These are phyloP conservation scores for Pezicula neosporulosa DNA, from an alignment of 2,329 filamentous ascomycete species.

Conservation along the genomic window DNA sequence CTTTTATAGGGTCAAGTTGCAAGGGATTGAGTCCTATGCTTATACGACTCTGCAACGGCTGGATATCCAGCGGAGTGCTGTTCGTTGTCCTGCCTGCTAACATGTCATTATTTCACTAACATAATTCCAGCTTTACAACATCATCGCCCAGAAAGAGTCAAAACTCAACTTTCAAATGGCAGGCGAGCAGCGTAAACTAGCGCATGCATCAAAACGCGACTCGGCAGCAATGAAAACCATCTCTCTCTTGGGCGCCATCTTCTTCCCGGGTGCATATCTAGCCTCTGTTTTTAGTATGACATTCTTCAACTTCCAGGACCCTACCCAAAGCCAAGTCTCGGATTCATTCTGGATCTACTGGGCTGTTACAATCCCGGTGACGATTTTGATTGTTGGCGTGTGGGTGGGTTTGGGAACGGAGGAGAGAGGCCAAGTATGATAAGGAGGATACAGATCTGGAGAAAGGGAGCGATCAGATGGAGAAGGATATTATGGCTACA, in stretches of 20 bases:
- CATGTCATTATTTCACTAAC: conserved; percentile 1
- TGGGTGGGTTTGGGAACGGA: conserved; percentile 46
- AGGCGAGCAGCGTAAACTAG: conserved; percentile 36
- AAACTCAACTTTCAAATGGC: conserved; percentile 58
- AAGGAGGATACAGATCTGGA: conserved; percentile 25
- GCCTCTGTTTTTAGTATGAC: conserved; percentile 64
- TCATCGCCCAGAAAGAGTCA: conserved; percentile 62
- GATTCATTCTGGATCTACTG: conserved; percentile 61
- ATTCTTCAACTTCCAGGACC: conserved; percentile 57
- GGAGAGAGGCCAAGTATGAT: conserved; percentile 15
- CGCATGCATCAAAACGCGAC: conserved; percentile 36
- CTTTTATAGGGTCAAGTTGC: conserved; percentile 58
- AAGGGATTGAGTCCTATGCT: conserved; percentile 60
- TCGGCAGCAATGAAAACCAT: conserved; percentile 60
- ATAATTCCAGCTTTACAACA: conserved; percentile 53
- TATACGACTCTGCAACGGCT: conserved; percentile 58
- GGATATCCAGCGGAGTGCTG: conserved; percentile 58
- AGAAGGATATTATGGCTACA: conserved; percentile 21
- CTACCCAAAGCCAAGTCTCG: conserved; percentile 31
- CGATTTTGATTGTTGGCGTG: conserved; percentile 47
- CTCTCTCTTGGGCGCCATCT: conserved; percentile 59
- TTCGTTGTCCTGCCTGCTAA: conserved; percentile 30
- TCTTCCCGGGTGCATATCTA: conserved; percentile 59
- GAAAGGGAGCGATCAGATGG: conserved; percentile 23
- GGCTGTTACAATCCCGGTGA: conserved; percentile 56